A percentile compares a stretch with the other conserved stretches of the same genome.
Evolutionary conservation across 495 filamentous ascomycete species (phyloP).

Genomic region (Apodospora peruviana): DNA sequence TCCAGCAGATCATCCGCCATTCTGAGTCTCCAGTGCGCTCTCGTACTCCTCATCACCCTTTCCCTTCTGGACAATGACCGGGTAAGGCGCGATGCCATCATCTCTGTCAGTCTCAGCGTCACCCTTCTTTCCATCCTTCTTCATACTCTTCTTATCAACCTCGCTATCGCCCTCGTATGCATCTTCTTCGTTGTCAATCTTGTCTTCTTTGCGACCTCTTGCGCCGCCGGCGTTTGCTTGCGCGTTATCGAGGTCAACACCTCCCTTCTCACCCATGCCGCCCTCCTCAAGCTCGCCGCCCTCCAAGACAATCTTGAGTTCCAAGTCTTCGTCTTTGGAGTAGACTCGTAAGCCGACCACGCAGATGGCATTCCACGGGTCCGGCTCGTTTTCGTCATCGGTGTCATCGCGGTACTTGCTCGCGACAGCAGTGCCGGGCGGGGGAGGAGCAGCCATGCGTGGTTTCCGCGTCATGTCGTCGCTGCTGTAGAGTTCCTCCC

Average conservation of each 20-base stretch:
- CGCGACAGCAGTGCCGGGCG: slow-evolving; percentile 21
- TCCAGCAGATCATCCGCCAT: no score
- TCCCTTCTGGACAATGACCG: slow-evolving; percentile 29
- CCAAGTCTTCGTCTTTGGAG: slow-evolving; percentile 42
- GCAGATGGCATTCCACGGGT: slow-evolving; percentile 48
- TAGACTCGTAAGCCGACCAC: slow-evolving; percentile 45
- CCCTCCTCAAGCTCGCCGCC: slow-evolving; percentile 42
- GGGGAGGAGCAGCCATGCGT: slow-evolving; percentile 27
- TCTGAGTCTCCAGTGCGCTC: slow-evolving; percentile 22
- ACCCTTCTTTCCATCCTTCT: slow-evolving; percentile 13
- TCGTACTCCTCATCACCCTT: slow-evolving; percentile 33
- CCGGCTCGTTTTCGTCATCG: slow-evolving; percentile 41
- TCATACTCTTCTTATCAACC: slow-evolving; percentile 18
- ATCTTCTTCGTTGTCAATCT: slow-evolving; percentile 22
- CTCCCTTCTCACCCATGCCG: slow-evolving; percentile 47
- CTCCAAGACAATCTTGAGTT: slow-evolving; percentile 43
- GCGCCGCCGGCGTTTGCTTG: slow-evolving; percentile 46
- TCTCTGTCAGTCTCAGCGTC: slow-evolving; percentile 15
- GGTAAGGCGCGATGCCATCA: slow-evolving; percentile 19
- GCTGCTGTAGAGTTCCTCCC: slow-evolving; percentile 44
- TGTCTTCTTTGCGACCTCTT: slow-evolving; percentile 16
- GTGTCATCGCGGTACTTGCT: slow-evolving; percentile 35
- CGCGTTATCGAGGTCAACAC: slow-evolving; percentile 43
- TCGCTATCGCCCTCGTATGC: slow-evolving; percentile 33
- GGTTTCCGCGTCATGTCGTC: slow-evolving; percentile 48